Evolutionary conservation across 257 asterid species (phyloP), one percentile per base, ranked within the genome.

Genomic region (Penstemon newberryi): DNA sequence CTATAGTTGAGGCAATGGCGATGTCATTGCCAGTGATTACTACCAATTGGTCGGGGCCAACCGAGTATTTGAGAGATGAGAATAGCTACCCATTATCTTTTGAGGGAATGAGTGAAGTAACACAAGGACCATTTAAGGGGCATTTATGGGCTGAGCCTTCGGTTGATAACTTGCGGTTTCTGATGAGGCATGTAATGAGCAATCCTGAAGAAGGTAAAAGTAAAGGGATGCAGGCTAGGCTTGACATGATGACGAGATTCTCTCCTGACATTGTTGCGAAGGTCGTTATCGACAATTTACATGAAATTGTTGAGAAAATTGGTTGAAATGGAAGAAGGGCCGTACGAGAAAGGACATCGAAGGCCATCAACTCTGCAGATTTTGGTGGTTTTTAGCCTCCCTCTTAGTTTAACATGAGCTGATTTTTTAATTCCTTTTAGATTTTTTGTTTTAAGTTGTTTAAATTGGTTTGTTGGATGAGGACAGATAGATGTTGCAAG

Each of bases 31-130:
- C 96, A 0, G 96, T 87, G 84, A 89, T 92, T 58, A 77, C 96
- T 11, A 87, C 96, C 3, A 92, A 92, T 75, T 92, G 98, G 98
- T 92, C 98, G 0, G 98, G 98, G 56, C 92, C 89, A 2, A 87
- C 93, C 3, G 96, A 89, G 85, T 92, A 81, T 78, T 69, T 92
- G 79, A 86, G 79, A 0, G 83, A 79, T 52, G 84, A 74, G 55
- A 89, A 92, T 75, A 77, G 98, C 75, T 92, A 92, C 15, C 96
- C 92, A 0, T 41, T 92, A 76, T 81, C 72, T 8, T 79, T 79
- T 52, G 88, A 77, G 63, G 78, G 85, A 3, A 82, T 83, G 91
- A 85, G 85, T 63, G 87, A 82, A 69, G 96, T 89, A 8, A 46
- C 36, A 50, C 91, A 87, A 46, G 96, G 91, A 4, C 91, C 98